phyloP scores from a whole-genome alignment of 371 early-diverging fungal genomes.

The Mucor sp. region DNA sequence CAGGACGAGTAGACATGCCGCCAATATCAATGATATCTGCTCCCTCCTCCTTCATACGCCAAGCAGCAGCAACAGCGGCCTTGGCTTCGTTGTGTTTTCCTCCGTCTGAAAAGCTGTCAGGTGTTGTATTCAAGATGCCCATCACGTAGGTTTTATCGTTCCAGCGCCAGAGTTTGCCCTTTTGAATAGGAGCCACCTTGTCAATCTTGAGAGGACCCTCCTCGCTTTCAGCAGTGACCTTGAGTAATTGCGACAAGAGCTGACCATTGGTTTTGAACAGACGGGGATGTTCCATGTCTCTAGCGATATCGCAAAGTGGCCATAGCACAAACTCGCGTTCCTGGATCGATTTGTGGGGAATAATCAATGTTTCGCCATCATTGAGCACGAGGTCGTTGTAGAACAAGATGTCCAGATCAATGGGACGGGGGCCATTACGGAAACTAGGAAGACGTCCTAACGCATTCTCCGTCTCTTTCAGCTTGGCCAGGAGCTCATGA shows the following conservation, averaged over 20 bases:
- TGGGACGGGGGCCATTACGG: slow-evolving; percentile 89
- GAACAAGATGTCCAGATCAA: slow-evolving; percentile 95
- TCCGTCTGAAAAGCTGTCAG: slow-evolving; percentile 97
- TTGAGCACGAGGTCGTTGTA: slow-evolving; percentile 81
- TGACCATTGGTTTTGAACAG: slow-evolving; percentile 80
- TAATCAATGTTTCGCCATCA: slow-evolving; percentile 64
- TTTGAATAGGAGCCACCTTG: slow-evolving; percentile 68
- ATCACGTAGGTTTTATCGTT: slow-evolving; percentile 77
- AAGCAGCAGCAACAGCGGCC: slow-evolving; percentile 71
- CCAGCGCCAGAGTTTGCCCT: slow-evolving; percentile 61
- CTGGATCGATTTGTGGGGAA: slow-evolving; percentile 88
- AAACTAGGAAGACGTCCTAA: slow-evolving; percentile 76
- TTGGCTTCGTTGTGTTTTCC: slow-evolving; percentile 69
- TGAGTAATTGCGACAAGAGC: slow-evolving; percentile 76
- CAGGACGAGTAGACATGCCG: slow-evolving; percentile 93
- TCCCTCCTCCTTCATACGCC: slow-evolving; percentile 75
- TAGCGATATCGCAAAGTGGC: slow-evolving; percentile 93
- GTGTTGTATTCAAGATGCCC: slow-evolving; percentile 97
- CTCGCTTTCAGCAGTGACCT: slow-evolving; percentile 49
- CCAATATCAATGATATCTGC: slow-evolving; percentile 97
- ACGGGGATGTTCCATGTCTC: slow-evolving; percentile 87
- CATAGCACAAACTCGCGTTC: slow-evolving; percentile 95
- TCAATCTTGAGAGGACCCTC: slow-evolving; percentile 56
- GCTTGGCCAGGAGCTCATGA: slow-evolving; percentile 65
- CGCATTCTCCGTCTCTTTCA: slow-evolving; percentile 83